phyloP scores from a whole-genome alignment of 306 rosid species.

The Styphnolobium japonicum region DNA sequence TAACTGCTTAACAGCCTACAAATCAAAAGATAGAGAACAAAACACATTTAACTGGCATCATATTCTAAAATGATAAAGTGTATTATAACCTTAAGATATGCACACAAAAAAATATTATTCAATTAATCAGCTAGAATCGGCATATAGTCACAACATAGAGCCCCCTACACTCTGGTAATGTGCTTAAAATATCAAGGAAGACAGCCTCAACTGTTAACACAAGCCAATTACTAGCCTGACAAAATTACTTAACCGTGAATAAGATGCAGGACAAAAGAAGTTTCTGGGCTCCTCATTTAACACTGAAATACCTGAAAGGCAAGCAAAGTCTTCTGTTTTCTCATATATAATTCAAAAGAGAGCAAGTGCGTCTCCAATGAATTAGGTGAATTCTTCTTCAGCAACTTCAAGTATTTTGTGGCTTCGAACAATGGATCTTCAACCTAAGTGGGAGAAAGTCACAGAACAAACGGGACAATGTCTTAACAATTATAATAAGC shows the following conservation, averaged over 20 bases:
- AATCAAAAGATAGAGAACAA: background rate
- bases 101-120: background rate
- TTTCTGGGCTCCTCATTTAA: background rate
- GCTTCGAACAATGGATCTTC: conserved; percentile 68
- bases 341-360: conserved; percentile 67
- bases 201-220: background rate
- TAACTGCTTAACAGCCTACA: conserved; percentile 70
- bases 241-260: background rate
- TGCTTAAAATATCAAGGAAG: background rate
- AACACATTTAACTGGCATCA: background rate
- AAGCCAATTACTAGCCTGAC: background rate
- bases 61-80: background rate
- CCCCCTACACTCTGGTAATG: background rate
- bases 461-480: background rate
- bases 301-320: conserved; percentile 54
- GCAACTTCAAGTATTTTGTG: conserved; percentile 71
- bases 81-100: background rate
- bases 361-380: conserved; percentile 65
- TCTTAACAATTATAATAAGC: background rate
- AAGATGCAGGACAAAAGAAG: background rate
- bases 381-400: conserved; percentile 63
- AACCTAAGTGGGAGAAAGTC: conserved; percentile 34
- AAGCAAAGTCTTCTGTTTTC: conserved; percentile 67
- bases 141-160: background rate
- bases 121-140: background rate